These are phyloP conservation scores for Trametes cingulata DNA, from an alignment of 768 basidiomycete genomes.

Conservation along the genomic window DNA sequence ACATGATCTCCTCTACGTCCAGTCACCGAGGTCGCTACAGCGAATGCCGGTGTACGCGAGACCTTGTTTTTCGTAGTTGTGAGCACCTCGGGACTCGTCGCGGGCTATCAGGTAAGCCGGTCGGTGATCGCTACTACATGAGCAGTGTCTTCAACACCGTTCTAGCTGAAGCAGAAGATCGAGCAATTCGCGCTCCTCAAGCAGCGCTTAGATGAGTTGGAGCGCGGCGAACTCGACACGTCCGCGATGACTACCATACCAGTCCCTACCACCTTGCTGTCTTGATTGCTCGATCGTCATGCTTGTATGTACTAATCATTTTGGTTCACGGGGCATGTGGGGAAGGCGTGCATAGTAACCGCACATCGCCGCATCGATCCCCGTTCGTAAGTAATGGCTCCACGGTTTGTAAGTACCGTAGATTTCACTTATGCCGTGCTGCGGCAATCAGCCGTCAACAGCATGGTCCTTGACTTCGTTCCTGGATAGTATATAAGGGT, in stretches of 20 bases:
- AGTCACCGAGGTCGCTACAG: not conserved
- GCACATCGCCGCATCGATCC: no score
- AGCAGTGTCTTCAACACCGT: not conserved
- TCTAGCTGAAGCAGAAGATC: constrained; percentile 48
- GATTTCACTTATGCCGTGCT: no score
- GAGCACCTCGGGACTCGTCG: constrained; percentile 75
- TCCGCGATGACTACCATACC: constrained; percentile 20
- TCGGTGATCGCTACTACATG: not conserved
- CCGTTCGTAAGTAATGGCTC: no score
- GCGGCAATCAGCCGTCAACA: no score
- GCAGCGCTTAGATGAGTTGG: constrained; percentile 32
- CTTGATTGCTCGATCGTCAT: not conserved
- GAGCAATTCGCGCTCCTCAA: constrained; percentile 41
- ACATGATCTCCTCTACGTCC: no score
- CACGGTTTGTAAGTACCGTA: no score
- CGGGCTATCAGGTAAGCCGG: constrained; percentile 63
- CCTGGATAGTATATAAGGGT: no score
- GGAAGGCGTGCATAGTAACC: no score
- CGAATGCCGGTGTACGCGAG: constrained; percentile 36
- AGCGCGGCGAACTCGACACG: constrained; percentile 19
- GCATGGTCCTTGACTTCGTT: no score
- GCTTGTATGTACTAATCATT: not conserved
- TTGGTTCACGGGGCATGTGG: no score
- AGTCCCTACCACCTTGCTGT: not conserved
- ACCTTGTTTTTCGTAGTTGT: constrained; percentile 78